Base-by-base conservation (phyloP, 2,329 filamentous ascomycete genomes). In the Penicillium sp. region DNA sequence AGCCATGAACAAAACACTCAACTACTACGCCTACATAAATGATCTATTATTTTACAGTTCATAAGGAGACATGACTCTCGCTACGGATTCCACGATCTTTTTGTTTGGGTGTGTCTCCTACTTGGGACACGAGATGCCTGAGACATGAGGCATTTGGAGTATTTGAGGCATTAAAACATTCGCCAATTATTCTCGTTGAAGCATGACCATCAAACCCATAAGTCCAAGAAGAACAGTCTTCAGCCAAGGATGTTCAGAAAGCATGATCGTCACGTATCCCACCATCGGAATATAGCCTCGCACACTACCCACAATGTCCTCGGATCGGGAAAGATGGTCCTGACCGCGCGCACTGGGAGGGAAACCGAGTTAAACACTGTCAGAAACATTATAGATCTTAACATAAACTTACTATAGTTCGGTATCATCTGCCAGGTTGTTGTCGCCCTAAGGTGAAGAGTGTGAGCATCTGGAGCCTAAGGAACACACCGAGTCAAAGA, bases 231-330 rank as follows among this genome's bases (percentile, higher is more conserved):
- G 90, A 21, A 87, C 93, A 36, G 90, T 95, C 83, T 99, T 99
- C 64, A 97, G 73, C 93, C 93, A 97, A 5, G 94, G 94, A 70
- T 99, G 87, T 72, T 99, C 94, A 57, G 90, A 94, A 56, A 99
- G 79, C 73, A 97, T 79, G 63, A 99, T 99, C 1, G 94, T 99
- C 39, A 97, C 92, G 68, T 97, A 97, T 60, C 94, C 94, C 12
- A 97, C 91, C 66, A 94, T 95, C 0, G 94, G 94, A 51, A 97
- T 86, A 71, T 95, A 99, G 30, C 84, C 94, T 9, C 94, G 80
- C 6, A 97, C 94, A 62, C 89, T 96, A 39, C 94, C 94, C 51
- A 99, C 90, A 49, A 99, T 92, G 68, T 97, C 93, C 68, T 88
- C 83, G 60, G 80, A 74, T 52, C 94, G 84, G 69, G 89, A 86